Base-by-base conservation (phyloP, 805 yeast genomes). In the Yarrowia sp. region DNA sequence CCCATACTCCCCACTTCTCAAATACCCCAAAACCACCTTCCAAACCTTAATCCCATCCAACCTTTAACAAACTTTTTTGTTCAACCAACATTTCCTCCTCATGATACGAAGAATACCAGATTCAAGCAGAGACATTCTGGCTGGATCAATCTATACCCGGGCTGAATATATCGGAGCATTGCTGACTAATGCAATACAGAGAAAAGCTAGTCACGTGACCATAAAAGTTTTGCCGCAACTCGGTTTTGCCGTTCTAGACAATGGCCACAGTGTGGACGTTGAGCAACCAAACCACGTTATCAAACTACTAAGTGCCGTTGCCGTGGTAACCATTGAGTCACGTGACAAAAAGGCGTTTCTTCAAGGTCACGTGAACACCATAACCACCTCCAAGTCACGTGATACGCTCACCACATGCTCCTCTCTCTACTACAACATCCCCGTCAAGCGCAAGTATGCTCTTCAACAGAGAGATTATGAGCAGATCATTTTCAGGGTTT, bases 381-480 rank as follows among this genome's bases (percentile, higher is more conserved):
- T 35, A 8, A 17, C 28, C 15, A 41, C 18, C 10, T 3, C 28
- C 28, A n/a, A 41, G 7, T 7, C 15, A 1, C 5, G 41, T 10
- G 6, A 7, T 13, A 22, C 42, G 1, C 36, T 38, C n/a, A 15
- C 39, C 9, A 38, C 44, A 5, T 36, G 43, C 33, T 51, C 60
- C 15, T 38, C 61, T 11, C 47, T 55, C 8, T 55, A 31, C n/a
- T 55, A 55, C 47, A 55, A 55, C 31, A 8, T 55, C 13, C 61
- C 61, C 17, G 61, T 55, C n/a, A 55, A 55, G 7, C 61, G 61
- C n/a, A 55, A 55, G 38, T 55, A 41, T n/a, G 61, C 47, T n/a
- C 47, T 55, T 15, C 47, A 55, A 6, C 61, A 55, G 17, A 31
- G 33, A 28, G 61, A 55, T 31, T 55, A 39, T 15, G 61, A 55